Conservation (phyloP, 371 early-diverging fungal species). For the Mortierella sp. region DNA sequence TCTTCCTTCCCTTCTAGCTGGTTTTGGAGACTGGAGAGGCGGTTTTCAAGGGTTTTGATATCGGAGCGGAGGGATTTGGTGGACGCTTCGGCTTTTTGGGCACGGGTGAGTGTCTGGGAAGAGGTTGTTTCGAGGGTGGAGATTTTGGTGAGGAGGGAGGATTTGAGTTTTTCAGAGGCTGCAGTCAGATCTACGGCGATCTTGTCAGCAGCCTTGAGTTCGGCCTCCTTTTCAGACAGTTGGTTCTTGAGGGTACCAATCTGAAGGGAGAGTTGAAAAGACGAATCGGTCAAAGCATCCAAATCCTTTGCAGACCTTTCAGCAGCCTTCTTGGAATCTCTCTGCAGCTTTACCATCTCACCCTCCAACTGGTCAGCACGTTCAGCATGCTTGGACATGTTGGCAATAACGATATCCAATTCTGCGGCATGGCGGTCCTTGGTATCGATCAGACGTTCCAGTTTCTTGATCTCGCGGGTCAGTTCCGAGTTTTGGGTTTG, state of each 20-base stretch:
- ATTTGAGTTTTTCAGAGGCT: not conserved
- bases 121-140: not conserved
- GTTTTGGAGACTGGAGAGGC: not conserved
- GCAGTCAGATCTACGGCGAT: not conserved
- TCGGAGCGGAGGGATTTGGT: not conserved
- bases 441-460: constrained; percentile 11
- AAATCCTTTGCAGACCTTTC: constrained; percentile 5
- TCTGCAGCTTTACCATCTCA: constrained; percentile 1
- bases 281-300: not conserved
- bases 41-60: constrained; percentile 4
- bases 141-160: not conserved
- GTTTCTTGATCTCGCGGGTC: constrained; percentile 5
- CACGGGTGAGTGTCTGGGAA: not conserved
- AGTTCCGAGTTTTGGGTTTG: constrained; percentile 4
- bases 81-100: not conserved
- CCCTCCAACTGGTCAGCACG: not conserved
- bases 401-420: constrained; percentile 12
- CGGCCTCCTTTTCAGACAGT: constrained; percentile 8
- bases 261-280: not conserved
- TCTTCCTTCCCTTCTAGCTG: constrained; percentile 3
- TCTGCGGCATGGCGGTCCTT: constrained; percentile 18
- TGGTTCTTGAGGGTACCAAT: not conserved
- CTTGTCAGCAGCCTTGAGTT: not conserved
- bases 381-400: constrained; percentile 6
- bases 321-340: not conserved